phyloP scores from a whole-genome alignment of 2,329 filamentous ascomycete species.

The Neurospora sp. region DNA sequence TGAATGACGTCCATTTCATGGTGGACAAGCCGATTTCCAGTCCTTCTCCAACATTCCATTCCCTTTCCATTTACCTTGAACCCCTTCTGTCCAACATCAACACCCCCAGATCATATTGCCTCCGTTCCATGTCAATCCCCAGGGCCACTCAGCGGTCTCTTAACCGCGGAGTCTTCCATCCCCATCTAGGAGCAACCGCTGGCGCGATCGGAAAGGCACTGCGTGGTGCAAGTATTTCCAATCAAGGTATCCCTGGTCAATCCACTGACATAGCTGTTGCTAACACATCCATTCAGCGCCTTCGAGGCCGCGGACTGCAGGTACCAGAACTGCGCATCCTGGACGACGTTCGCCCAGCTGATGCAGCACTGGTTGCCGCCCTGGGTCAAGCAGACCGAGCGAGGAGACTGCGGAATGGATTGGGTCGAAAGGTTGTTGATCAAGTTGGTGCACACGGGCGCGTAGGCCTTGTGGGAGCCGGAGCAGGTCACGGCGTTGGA shows the following conservation, averaged over 20 bases:
- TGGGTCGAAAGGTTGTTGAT: neutral
- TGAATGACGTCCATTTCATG: too few relatives aligned
- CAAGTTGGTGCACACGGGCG: neutral
- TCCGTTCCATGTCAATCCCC: neutral
- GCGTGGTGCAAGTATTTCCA: neutral
- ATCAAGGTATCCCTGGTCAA: neutral
- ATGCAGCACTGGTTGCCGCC: slow-evolving; percentile 1
- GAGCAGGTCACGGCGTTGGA: neutral
- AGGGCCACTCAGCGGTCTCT: too few relatives aligned
- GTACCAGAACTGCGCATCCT: neutral
- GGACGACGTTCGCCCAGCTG: neutral
- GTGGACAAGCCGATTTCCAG: too few relatives aligned
- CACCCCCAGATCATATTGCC: neutral
- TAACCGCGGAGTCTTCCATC: neutral
- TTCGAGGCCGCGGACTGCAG: neutral
- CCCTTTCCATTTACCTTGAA: too few relatives aligned
- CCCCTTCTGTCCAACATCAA: neutral
- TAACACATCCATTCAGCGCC: neutral
- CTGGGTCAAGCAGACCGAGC: neutral
- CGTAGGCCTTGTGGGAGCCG: neutral
- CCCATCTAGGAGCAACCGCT: neutral
- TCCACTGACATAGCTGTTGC: neutral
- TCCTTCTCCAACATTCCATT: too few relatives aligned
- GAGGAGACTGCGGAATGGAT: neutral
- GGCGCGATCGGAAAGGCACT: neutral